Evolutionary conservation across 2,329 filamentous ascomycete genomes (phyloP), one percentile per base, ranked within the genome.

Genomic region (Penicillium frequentans): DNA sequence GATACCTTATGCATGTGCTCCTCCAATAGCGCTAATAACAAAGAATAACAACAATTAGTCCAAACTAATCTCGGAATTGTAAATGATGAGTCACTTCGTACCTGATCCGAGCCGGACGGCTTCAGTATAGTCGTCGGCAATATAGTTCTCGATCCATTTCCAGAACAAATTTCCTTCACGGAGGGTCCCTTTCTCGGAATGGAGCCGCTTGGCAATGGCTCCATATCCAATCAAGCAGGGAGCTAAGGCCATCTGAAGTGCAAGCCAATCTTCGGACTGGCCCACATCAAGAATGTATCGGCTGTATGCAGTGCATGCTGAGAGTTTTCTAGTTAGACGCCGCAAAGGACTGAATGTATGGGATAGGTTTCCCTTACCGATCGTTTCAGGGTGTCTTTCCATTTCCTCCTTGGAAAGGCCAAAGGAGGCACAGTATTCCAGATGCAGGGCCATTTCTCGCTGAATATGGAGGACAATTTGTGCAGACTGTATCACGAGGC

Each of bases 191-290:
- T 82, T 76, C 59, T 90, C 86, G 14, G 79, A 79, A 65, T 86
- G 81, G 3, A 96, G 80, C 66, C 90, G 84, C 66, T 82, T 82
- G 6, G 90, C 93, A 58, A 96, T 90, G 55, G 85, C 85, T 10
- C 88, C 88, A 72, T 98, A 97, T 43, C 93, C 93, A n/a, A 97
- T 83, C 31, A 96, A 80, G 70, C 93, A 97, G 0, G 93, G 92
- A 14, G 93, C 86, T 53, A 97, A 81, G 5, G 91, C 88, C 60
- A 97, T 80, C 68, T 96, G 91, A 10, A 98, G 82, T 4, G 88
- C 92, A 45, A 97, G 81, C 87, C 89, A 96, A 77, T 96, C 92
- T 70, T 95, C 86, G 1, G 89, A 91, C 65, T 91, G 86, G 7
- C 93, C 93, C 21, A 96, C 82, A 68, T 98, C 93, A 54, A 97